Percentiles rank a stretch among this genome's conserved stretches.
Conservation (phyloP, 108 stramenopile genomes). For the Cyclostephanos invisitatus region DNA sequence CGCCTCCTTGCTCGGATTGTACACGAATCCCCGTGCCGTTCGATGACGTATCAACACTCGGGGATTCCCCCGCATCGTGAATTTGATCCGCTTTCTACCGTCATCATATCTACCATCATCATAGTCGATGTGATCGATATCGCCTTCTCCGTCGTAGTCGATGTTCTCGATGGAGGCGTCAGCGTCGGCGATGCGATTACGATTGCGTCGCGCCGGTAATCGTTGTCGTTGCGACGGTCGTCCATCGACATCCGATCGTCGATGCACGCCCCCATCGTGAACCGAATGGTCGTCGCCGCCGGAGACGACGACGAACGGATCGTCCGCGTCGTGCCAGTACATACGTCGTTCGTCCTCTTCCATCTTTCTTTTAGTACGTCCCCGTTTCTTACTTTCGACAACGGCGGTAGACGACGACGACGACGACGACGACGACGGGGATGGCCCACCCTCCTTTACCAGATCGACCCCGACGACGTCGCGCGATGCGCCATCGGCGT, state of each 20-base stretch:
- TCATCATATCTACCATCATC: too few species aligned
- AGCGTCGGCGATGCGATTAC: not conserved
- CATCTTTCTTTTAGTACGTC: too few species aligned
- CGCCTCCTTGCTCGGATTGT: constrained; percentile 71
- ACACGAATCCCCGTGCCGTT: constrained; percentile 65
- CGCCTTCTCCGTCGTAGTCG: not conserved
- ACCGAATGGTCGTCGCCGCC: not conserved
- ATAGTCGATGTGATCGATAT: not conserved
- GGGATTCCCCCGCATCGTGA: constrained; percentile 78
- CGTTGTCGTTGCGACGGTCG: not conserved
- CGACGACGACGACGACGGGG: too few species aligned
- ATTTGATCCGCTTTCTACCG: constrained; percentile 42
- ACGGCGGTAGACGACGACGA: too few species aligned
- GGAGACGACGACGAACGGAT: constrained; percentile 11
- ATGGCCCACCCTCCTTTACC: too few species aligned
- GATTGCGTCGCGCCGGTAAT: not conserved
- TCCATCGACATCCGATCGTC: not conserved
- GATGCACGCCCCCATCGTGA: not conserved
- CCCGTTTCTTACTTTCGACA: too few species aligned
- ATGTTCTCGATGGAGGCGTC: not conserved
- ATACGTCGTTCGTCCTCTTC: not conserved
- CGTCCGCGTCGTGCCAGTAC: constrained; percentile 27
- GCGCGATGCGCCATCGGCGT: too few species aligned
- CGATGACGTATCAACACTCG: constrained; percentile 79
- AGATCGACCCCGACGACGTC: too few species aligned